phyloP scores from a whole-genome alignment of 495 filamentous ascomycete genomes.

The Penicillium cinerascens region DNA sequence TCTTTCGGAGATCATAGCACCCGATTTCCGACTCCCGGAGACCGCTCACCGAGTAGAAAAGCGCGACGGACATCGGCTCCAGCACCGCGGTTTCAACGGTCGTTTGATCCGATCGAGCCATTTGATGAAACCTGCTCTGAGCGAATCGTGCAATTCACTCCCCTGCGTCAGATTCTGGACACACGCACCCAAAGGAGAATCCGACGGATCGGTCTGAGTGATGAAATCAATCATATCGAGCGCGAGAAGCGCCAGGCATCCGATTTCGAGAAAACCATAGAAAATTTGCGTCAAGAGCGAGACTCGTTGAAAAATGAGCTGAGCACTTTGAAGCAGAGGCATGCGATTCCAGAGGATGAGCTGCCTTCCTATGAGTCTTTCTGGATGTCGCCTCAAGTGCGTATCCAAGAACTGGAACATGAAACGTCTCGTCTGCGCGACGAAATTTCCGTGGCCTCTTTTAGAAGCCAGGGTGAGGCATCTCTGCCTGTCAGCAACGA shows the following conservation, averaged over 20 bases:
- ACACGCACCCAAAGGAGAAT: constrained; percentile 68
- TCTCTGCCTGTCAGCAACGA: constrained; percentile 9
- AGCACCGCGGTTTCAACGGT: constrained; percentile 19
- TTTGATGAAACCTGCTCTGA: constrained; percentile 29
- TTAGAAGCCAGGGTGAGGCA: constrained; percentile 1
- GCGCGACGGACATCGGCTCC: constrained; percentile 36
- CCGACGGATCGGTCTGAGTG: constrained; percentile 65
- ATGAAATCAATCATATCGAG: constrained; percentile 67
- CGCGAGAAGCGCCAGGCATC: constrained; percentile 50
- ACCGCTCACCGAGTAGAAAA: constrained; percentile 42
- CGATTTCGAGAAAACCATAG: constrained; percentile 50
- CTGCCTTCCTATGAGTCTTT: constrained; percentile 19
- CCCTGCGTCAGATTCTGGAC: constrained; percentile 67
- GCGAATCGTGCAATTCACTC: constrained; percentile 55
- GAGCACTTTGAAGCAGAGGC: constrained; percentile 36
- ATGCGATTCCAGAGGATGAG: constrained; percentile 27
- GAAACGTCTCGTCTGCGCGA: constrained; percentile 19
- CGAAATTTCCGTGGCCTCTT: constrained; percentile 14
- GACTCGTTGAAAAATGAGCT: constrained; percentile 51
- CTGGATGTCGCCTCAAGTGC: constrained; percentile 23
- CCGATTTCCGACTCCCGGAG: constrained; percentile 9
- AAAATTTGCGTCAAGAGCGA: constrained; percentile 32
- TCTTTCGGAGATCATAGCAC: constrained; percentile 35
- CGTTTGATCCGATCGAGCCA: constrained; percentile 28
- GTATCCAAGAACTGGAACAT: constrained; percentile 18